Conservation (phyloP, 2,329 filamentous ascomycete species). For the Juglanconis sp. region DNA sequence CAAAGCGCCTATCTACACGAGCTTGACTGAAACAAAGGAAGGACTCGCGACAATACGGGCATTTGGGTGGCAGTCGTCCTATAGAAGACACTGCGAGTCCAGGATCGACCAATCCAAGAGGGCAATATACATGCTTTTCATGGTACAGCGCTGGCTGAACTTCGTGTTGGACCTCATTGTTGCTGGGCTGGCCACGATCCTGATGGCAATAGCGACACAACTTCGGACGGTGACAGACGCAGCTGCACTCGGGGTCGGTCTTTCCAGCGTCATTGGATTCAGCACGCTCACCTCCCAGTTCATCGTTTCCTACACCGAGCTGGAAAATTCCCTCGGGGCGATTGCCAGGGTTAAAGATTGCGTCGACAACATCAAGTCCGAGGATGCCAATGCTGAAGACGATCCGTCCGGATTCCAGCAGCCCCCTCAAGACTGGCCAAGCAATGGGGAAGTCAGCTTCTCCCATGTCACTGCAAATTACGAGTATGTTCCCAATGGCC, state of each 20-base stretch:
- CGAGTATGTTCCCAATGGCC: too few species aligned
- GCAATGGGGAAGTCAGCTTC: too few species aligned
- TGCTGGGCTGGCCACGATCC: slow-evolving; percentile 15
- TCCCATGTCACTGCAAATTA: too few species aligned
- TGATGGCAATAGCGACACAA: slow-evolving; percentile 15
- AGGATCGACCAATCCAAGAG: slow-evolving; percentile 17
- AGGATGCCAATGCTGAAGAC: neutral
- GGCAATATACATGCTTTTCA: slow-evolving; percentile 18
- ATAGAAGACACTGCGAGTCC: neutral
- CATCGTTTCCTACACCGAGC: slow-evolving; percentile 16
- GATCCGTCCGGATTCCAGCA: neutral
- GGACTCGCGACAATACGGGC: slow-evolving; percentile 8
- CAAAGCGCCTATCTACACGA: neutral
- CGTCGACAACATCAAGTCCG: neutral
- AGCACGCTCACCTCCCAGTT: slow-evolving; percentile 2
- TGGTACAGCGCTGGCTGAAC: slow-evolving; percentile 21
- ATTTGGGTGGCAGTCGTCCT: slow-evolving; percentile 3
- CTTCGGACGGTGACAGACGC: neutral
- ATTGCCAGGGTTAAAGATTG: slow-evolving; percentile 6
- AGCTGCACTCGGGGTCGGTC: slow-evolving; percentile 18
- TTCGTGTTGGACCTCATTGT: slow-evolving; percentile 20
- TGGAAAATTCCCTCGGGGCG: slow-evolving; percentile 18
- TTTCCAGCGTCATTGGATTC: slow-evolving; percentile 16
- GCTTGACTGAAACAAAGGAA: neutral
- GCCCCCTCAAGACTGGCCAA: too few species aligned